A percentile compares a stretch with the other conserved stretches of the same genome.
Conservation (phyloP, 1,284 basidiomycete species). For the Leccinum subspadiceum region DNA sequence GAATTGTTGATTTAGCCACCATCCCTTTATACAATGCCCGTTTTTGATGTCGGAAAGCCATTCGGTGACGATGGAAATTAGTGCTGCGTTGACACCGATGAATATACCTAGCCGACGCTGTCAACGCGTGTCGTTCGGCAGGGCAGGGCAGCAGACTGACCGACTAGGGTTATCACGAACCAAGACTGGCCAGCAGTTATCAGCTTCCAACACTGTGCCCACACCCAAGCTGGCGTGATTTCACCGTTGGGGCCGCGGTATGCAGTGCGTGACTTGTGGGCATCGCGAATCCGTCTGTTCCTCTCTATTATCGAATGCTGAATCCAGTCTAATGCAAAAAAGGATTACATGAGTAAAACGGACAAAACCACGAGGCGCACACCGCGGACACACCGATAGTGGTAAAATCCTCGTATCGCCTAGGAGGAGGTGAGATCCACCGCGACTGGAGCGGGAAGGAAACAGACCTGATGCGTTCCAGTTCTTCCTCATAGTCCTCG, state of each 20-base stretch:
- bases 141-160: slow-evolving; percentile 46
- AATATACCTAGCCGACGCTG: slow-evolving; percentile 62
- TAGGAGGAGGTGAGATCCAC: slow-evolving; percentile 34
- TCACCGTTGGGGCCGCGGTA: slow-evolving; percentile 52
- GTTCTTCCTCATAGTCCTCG: slow-evolving; percentile 33
- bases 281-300: slow-evolving; percentile 65
- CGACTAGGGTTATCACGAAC: slow-evolving; percentile 82
- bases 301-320: slow-evolving; percentile 91
- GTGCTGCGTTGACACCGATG: slow-evolving; percentile 91
- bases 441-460: not conserved
- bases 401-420: slow-evolving; percentile 84
- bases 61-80: slow-evolving; percentile 95
- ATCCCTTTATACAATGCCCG: slow-evolving; percentile 94
- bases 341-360: slow-evolving; percentile 7
- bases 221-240: slow-evolving; percentile 56
- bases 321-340: slow-evolving; percentile 72
- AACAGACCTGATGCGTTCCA: slow-evolving; percentile 33
- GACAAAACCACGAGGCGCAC: slow-evolving; percentile 9
- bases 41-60: slow-evolving; percentile 98
- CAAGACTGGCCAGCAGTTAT: slow-evolving; percentile 68
- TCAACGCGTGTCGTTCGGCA: slow-evolving; percentile 1
- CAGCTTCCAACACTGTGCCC: slow-evolving; percentile 60
- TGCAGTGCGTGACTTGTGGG: slow-evolving; percentile 47
- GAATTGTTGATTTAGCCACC: slow-evolving; percentile 98
- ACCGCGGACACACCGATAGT: slow-evolving; percentile 58